A percentile compares a stretch with the other conserved stretches of the same genome.
phyloP scores from a whole-genome alignment of 169 alveolate genomes.

The Babesia bigemina region DNA sequence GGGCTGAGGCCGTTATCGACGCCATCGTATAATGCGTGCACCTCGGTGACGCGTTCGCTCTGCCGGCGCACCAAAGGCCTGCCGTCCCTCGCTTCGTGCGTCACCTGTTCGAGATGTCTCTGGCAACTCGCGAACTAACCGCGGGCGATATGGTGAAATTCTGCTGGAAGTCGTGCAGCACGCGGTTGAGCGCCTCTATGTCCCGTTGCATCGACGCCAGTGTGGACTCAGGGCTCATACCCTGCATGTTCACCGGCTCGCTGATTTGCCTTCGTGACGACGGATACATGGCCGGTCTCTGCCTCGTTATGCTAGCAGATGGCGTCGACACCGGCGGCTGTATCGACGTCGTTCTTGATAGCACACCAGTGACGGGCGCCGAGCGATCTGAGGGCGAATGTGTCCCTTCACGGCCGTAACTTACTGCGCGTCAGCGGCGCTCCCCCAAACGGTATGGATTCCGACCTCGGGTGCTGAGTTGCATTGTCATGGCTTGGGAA shows the following conservation, averaged over 20 bases:
- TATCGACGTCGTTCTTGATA: constrained; percentile 33
- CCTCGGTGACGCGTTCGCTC: constrained; percentile 25
- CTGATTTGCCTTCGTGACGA: constrained; percentile 28
- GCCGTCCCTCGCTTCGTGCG: constrained; percentile 1
- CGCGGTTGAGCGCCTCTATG: constrained; percentile 33
- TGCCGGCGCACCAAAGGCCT: background rate
- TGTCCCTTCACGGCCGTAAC: background rate
- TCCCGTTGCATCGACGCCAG: constrained; percentile 16
- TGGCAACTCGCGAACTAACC: background rate
- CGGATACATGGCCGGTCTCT: background rate
- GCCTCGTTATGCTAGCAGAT: background rate
- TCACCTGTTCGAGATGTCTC: background rate
- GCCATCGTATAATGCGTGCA: constrained; percentile 2
- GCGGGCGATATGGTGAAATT: constrained; percentile 24
- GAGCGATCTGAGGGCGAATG: constrained; percentile 9
- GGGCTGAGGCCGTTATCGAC: background rate
- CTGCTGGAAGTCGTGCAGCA: constrained; percentile 26
- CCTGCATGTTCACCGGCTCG: constrained; percentile 19
- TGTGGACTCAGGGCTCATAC: too few relatives aligned
- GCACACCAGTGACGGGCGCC: constrained; percentile 30
- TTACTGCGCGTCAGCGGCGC: constrained; percentile 12
- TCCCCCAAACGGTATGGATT: background rate
- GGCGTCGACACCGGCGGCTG: constrained; percentile 20
- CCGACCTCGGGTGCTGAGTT: background rate
- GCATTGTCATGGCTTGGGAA: constrained; percentile 6